Base-by-base conservation (phyloP, 2,329 filamentous ascomycete genomes). In the Trichophyton mentagrophytes region DNA sequence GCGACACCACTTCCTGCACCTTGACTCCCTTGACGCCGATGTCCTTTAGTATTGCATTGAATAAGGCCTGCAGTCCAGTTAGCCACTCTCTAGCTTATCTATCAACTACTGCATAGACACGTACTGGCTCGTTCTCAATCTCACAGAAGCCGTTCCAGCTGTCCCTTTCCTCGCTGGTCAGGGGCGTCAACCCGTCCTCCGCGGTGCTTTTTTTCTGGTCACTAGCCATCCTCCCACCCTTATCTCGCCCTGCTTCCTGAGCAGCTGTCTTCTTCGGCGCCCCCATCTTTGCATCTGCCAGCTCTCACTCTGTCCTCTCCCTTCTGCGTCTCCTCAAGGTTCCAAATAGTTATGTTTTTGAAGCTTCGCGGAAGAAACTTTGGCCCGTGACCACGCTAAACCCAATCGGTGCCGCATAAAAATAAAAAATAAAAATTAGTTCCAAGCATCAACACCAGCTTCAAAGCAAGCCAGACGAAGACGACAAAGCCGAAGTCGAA, bases 101-200 rank as follows among this genome's bases (percentile, higher is more conserved):
- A 25, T 46, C 22, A 27, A 17, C 20, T 30, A 59, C 60, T 59
- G 25, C 40, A 55, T 38, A 47, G 30, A 36, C 56, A 69, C 82
- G 74, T 73, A 90, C 89, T 6, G 91, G 91, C 64, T 96, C 90
- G 5, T 90, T 95, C 73, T 96, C 90, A 57, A 97, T 80, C 69
- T 96, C 90, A 65, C 75, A 77, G 61, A 77, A 77, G 15, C 77
- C 77, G 66, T 73, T 73, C 77, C 76, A 78, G 6, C 27, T 55
- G 13, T 55, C 30, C 27, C 9, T 55, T 27, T 55, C 49, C 15
- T 55, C 27, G 13, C 30, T 36, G 30, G 49, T 55, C 30, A 55
- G 30, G 2, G 49, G 49, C 30, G 9, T 36, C 13, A 55, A 27
- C 49, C 17, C 11, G 15, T 36, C 49, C 27, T 15, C 22, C 30